A percentile compares a stretch with the other conserved stretches of the same genome.
phyloP scores from a whole-genome alignment of 148 eudicot species.

The Euryodendron excelsum region DNA sequence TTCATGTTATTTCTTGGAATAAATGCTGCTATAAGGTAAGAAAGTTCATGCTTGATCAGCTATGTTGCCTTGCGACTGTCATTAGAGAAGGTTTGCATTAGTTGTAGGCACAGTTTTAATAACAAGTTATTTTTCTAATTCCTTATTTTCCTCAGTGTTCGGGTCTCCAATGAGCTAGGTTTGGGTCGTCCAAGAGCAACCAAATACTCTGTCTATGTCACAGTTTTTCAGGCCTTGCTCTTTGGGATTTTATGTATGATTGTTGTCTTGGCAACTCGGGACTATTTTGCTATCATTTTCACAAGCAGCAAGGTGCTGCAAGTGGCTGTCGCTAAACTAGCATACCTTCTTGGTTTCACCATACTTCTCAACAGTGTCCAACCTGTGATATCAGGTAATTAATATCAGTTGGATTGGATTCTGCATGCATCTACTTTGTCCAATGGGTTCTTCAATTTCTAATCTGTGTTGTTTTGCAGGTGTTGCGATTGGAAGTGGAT shows the following conservation, averaged over 20 bases:
- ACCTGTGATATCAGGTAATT: constrained; percentile 89
- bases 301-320: constrained; percentile 52
- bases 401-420: not conserved
- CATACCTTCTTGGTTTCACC: constrained; percentile 74
- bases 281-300: constrained; percentile 55
- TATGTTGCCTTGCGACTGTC: not conserved
- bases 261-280: constrained; percentile 39
- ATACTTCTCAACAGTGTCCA: constrained; percentile 86
- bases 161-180: constrained; percentile 88
- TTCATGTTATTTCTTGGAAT: constrained; percentile 73
- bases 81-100: too few relatives aligned
- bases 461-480: constrained; percentile 34
- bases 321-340: constrained; percentile 56
- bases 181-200: constrained; percentile 60
- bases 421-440: not conserved
- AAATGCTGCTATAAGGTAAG: constrained; percentile 80
- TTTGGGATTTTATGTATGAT: constrained; percentile 62
- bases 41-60: not conserved
- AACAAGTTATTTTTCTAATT: too few relatives aligned
- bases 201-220: constrained; percentile 55
- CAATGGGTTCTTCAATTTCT: too few relatives aligned
- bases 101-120: not conserved
- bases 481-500: constrained; percentile 83
- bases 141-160: constrained; percentile 42
- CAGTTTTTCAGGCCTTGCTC: constrained; percentile 65